phyloP scores from a whole-genome alignment of 768 basidiomycete genomes.

The Gloeopeniophorella convolvens region DNA sequence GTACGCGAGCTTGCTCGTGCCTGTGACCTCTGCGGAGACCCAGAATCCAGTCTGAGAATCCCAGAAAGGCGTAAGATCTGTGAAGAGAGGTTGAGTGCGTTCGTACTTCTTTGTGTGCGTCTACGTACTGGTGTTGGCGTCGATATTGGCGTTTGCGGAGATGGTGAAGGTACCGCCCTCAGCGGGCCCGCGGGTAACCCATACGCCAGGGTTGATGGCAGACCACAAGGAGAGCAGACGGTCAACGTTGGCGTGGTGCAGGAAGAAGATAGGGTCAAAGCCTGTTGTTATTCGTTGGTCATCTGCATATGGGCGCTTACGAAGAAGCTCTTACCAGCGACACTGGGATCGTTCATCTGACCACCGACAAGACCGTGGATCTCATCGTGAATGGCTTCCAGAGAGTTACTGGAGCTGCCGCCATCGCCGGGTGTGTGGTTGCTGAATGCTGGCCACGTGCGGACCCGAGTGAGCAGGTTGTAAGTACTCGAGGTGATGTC shows the following conservation, averaged over 20 bases:
- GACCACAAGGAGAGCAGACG: conserved; percentile 46
- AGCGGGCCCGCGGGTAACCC: conserved; percentile 27
- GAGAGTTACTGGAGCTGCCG: conserved; percentile 37
- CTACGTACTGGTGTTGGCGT: background rate
- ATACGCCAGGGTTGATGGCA: conserved; percentile 37
- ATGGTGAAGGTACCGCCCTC: conserved; percentile 18
- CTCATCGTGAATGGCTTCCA: conserved; percentile 46
- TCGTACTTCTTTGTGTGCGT: background rate
- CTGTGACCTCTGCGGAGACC: conserved; percentile 30
- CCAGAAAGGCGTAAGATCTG: conserved; percentile 45
- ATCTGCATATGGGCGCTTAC: background rate
- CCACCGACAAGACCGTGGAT: conserved; percentile 31
- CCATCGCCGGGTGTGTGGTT: conserved; percentile 37
- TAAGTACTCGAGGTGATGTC: conserved; percentile 14
- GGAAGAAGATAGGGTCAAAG: conserved; percentile 48
- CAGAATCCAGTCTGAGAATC: conserved; percentile 32
- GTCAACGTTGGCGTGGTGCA: conserved; percentile 50
- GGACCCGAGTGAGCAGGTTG: conserved; percentile 33
- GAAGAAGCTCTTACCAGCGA: conserved; percentile 42
- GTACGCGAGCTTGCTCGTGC: conserved; percentile 33
- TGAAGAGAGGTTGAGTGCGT: too few species aligned
- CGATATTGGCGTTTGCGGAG: background rate
- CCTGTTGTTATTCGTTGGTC: conserved; percentile 28
- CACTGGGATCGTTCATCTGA: conserved; percentile 18
- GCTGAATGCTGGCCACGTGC: conserved; percentile 41